Evolutionary conservation across 2,329 filamentous ascomycete genomes (phyloP).

Genomic region (Fusarium bactridioides): DNA sequence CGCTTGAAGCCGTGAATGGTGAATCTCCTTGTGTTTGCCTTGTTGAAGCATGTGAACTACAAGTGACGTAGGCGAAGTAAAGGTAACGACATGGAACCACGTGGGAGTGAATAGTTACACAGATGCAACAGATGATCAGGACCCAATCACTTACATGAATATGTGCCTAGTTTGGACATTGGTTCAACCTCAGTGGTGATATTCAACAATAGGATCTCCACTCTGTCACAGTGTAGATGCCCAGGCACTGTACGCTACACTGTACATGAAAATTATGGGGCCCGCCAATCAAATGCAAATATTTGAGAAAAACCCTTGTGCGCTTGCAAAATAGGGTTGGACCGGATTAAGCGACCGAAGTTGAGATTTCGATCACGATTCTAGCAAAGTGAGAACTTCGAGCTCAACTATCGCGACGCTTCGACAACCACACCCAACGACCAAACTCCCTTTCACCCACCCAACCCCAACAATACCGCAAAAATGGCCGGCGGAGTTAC

Average conservation of each 20-base stretch:
- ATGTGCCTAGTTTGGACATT: conserved; percentile 15
- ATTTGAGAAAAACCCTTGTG: background rate
- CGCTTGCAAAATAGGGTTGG: conserved; percentile 48
- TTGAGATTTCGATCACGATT: conserved; percentile 43
- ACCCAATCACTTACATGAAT: conserved; percentile 8
- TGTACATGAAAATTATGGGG: conserved; percentile 1
- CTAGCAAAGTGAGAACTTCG: conserved; percentile 9
- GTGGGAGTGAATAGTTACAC: background rate
- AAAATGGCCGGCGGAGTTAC: conserved; percentile 82
- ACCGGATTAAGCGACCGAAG: conserved; percentile 53
- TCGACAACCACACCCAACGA: conserved; percentile 46
- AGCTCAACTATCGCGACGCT: conserved; percentile 39
- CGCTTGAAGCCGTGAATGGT: background rate
- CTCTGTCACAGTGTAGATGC: background rate
- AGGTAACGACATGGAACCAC: background rate
- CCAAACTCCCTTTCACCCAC: conserved; percentile 34
- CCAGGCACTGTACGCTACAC: accelerated
- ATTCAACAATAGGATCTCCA: background rate
- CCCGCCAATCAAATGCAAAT: conserved; percentile 3
- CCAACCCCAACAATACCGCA: conserved; percentile 58
- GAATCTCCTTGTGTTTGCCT: background rate
- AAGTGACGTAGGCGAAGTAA: background rate
- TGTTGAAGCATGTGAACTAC: no score
- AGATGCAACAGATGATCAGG: background rate
- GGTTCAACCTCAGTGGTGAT: background rate